These are phyloP conservation scores for Aphanomyces invadans DNA, from an alignment of 352 stramenopile genomes.

Conservation along the genomic window DNA sequence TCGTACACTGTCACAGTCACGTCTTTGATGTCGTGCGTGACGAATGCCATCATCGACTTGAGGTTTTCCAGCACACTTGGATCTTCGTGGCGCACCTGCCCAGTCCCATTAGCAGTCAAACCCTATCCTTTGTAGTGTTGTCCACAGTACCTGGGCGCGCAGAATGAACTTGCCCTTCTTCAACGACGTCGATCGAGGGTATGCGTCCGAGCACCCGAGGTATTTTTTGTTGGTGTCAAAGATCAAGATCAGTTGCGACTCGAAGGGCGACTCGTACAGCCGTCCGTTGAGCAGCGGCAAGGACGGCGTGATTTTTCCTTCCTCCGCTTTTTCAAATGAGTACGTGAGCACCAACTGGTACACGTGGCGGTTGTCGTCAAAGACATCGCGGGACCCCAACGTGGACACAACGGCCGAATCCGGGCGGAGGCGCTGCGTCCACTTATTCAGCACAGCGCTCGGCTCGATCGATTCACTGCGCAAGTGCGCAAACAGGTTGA, in stretches of 20 bases:
- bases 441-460: conserved; percentile 72
- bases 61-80: conserved; percentile 72
- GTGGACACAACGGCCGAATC: conserved; percentile 66
- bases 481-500: conserved; percentile 62
- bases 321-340: conserved; percentile 27
- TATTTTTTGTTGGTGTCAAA: conserved; percentile 93
- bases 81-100: conserved; percentile 70
- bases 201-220: conserved; percentile 76
- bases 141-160: conserved; percentile 45
- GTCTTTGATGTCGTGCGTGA: conserved; percentile 70
- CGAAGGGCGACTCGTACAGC: conserved; percentile 91
- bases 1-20: conserved; percentile 48
- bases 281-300: conserved; percentile 73
- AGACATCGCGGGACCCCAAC: conserved; percentile 73
- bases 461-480: conserved; percentile 73
- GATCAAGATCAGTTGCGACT: conserved; percentile 88
- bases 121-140: too few species aligned
- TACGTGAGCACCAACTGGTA: conserved; percentile 89
- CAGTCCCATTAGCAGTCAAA: too few species aligned
- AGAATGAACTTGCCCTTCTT: conserved; percentile 84
- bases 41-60: conserved; percentile 69
- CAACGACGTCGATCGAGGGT: conserved; percentile 63
- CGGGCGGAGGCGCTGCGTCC: conserved; percentile 71
- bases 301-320: conserved; percentile 68
- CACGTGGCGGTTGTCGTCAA: conserved; percentile 76